phyloP scores from a whole-genome alignment of 1,284 basidiomycete species.

The Dichomitus squalens region DNA sequence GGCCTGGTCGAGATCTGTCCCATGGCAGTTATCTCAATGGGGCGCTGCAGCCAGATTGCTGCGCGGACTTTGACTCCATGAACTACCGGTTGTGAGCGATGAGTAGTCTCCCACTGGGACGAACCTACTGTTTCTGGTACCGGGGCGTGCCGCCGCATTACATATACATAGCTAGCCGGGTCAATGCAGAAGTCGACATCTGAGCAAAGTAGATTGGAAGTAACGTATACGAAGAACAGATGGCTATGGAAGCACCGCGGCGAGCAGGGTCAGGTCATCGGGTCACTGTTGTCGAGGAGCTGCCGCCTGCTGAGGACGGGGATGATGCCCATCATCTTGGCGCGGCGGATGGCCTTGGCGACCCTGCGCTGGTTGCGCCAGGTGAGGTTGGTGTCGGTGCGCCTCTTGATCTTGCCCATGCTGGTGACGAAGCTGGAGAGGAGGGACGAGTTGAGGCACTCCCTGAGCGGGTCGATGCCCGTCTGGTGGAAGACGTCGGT shows the following conservation, averaged over 20 bases:
- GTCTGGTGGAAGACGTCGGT: conserved; percentile 74
- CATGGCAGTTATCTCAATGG: neutral
- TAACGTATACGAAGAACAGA: neutral
- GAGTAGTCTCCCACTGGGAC: neutral
- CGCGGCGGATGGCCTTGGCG: conserved; percentile 88
- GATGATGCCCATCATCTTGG: conserved; percentile 92
- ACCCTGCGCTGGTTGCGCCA: conserved; percentile 81
- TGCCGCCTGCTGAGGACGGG: conserved; percentile 57
- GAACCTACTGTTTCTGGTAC: neutral
- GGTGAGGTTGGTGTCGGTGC: conserved; percentile 78
- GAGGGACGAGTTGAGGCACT: conserved; percentile 69
- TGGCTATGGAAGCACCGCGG: neutral
- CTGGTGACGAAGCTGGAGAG: conserved; percentile 72
- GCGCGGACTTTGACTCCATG: neutral
- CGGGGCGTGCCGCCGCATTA: neutral
- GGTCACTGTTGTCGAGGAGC: conserved; percentile 6
- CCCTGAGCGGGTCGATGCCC: conserved; percentile 68
- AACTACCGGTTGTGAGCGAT: neutral
- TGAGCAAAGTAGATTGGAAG: neutral
- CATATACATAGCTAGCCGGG: neutral
- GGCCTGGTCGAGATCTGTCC: conserved; percentile 3
- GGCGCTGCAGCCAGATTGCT: neutral
- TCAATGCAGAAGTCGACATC: neutral
- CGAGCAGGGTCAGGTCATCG: neutral
- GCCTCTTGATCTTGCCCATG: conserved; percentile 83